Evolutionary conservation across 176 grass and related monocot genomes (phyloP), one percentile per base, ranked within the genome.

Genomic region (Alloteropsis semialata): DNA sequence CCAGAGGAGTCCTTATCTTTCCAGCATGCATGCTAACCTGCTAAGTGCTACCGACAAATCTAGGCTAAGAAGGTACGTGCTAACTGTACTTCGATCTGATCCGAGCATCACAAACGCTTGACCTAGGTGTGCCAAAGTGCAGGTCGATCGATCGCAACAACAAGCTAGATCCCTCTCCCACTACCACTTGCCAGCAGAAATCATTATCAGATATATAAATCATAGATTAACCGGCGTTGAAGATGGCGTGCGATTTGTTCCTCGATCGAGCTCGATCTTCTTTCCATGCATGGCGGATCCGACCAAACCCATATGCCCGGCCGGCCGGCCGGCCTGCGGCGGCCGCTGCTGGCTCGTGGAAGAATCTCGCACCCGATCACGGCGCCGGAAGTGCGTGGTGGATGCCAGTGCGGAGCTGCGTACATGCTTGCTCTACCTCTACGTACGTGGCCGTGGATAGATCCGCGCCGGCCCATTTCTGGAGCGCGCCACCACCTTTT

Each of bases 381-480:
- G 39, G 55, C 68, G 68, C 80, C 80, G 62, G 48, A 67, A 72
- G 50, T 36, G 50, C 25, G 19, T 48, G 36, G 69, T 83, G 70
- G 58, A 65, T 64, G 81, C 81, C 57, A 83, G 81, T 41, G 70
- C 32, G 46, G 45, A 62, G 41, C 22, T 50, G 55, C 77, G 15
- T 82, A 4, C 54, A 60, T 82, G 55, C 56, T 74, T 57, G 58
- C 10, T 49, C 42, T 4, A 34, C 57, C 25, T 49, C 42, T 4
- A 34, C 57, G 16, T 22, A 50, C 65, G 64, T 81, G 78, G 63
- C 46, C 46, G 33, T 28, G 33, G n/a, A n/a, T n/a, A n/a, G n/a
- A 54, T 69, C 46, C 15, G n/a, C n/a, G n/a, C n/a, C n/a, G n/a
- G 41, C 32, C 53, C 53, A 25, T 49, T 84, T 60, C 83, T 59